These are phyloP conservation scores for Pistacia integerrima DNA, from an alignment of 345 rosid species.

Conservation along the genomic window DNA sequence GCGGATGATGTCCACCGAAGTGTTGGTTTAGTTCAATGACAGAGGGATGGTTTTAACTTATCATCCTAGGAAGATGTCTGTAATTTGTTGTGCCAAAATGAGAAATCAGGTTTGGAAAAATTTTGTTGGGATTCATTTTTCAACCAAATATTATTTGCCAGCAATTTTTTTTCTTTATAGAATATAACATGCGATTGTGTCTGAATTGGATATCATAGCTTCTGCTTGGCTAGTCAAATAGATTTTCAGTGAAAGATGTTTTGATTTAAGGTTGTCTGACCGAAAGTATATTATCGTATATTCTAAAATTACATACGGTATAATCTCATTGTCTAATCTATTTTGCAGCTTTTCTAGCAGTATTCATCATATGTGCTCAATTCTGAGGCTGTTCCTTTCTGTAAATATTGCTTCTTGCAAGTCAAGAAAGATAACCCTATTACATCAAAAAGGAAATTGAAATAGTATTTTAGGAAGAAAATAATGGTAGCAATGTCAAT, in stretches of 20 bases:
- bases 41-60: slow-evolving; percentile 14
- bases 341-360: neutral
- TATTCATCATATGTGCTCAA: neutral
- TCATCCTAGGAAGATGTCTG: slow-evolving; percentile 25
- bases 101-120: slow-evolving; percentile 19
- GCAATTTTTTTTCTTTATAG: neutral
- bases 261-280: no score
- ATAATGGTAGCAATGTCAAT: slow-evolving; percentile 11
- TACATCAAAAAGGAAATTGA: neutral
- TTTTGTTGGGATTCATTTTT: slow-evolving; percentile 22
- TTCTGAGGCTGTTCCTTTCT: neutral
- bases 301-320: no score
- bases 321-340: no score
- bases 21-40: slow-evolving; percentile 15
- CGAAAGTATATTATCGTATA: no score
- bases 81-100: slow-evolving; percentile 19
- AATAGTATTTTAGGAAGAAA: neutral
- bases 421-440: neutral
- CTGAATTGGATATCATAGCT: no score
- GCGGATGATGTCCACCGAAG: slow-evolving; percentile 3
- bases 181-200: no score
- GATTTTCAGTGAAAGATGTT: no score
- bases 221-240: no score
- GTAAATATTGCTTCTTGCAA: neutral
- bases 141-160: neutral